Percentiles rank a stretch among this genome's conserved stretches.
These are phyloP conservation scores for Plasmodium adleri DNA, from an alignment of 169 alveolate genomes.

Conservation along the genomic window DNA sequence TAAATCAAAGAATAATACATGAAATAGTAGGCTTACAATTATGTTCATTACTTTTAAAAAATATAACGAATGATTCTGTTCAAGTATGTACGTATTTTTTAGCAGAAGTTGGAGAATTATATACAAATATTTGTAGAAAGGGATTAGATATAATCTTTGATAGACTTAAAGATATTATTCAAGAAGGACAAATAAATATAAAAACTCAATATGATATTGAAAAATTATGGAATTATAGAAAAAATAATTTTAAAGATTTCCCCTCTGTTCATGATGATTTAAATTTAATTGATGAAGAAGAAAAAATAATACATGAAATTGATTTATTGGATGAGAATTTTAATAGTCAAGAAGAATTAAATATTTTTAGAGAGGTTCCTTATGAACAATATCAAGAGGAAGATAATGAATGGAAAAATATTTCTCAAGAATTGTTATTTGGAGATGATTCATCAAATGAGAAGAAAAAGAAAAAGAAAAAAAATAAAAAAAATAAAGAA, in stretches of 20 bases:
- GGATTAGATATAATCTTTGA: conserved; percentile 96
- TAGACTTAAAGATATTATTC: conserved; percentile 95
- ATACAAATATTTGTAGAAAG: conserved; percentile 93
- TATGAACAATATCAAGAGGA: conserved; percentile 92
- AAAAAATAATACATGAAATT: conserved; percentile 96
- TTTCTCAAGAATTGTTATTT: conserved; percentile 92
- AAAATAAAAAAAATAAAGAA: conserved; percentile 40
- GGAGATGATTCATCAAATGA: conserved; percentile 82
- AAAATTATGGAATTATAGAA: conserved; percentile 93
- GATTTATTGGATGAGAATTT: conserved; percentile 93
- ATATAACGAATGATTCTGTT: conserved; percentile 97
- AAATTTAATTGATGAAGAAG: conserved; percentile 97
- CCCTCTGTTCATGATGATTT: conserved; percentile 93
- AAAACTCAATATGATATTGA: conserved; percentile 98
- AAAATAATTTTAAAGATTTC: conserved; percentile 91
- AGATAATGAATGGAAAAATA: conserved; percentile 94
- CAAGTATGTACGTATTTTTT: conserved; percentile 94
- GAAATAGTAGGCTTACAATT: conserved; percentile 96
- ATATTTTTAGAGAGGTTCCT: conserved; percentile 93
- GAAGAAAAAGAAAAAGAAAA: conserved; percentile 11
- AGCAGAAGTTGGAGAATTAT: conserved; percentile 95
- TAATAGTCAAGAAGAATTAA: conserved; percentile 94
- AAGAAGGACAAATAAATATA: conserved; percentile 95
- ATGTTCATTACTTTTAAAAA: conserved; percentile 93
- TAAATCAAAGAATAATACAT: conserved; percentile 92